A percentile compares a stretch with the other conserved stretches of the same genome.
These are phyloP conservation scores for Kodamaea suecica DNA, from an alignment of 1,139 yeast species.

Conservation along the genomic window DNA sequence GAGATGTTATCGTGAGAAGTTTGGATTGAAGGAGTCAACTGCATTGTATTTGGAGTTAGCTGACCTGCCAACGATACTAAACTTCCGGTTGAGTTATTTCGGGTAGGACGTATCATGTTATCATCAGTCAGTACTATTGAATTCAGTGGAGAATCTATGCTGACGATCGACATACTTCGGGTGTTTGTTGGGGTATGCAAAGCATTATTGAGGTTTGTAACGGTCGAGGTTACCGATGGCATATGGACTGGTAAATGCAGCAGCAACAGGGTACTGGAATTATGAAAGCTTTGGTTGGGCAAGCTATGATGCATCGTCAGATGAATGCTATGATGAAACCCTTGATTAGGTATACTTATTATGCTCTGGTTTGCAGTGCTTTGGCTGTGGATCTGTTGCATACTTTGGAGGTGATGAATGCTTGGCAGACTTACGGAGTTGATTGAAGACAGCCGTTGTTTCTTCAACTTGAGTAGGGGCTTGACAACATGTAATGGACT, in stretches of 20 bases:
- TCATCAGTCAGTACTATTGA: conserved; percentile 44
- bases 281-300: too few relatives aligned
- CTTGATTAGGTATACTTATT: background rate
- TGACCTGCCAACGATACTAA: conserved; percentile 19
- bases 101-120: conserved; percentile 23
- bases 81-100: conserved; percentile 36
- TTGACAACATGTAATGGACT: conserved; percentile 24
- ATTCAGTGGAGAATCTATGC: conserved; percentile 42
- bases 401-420: conserved; percentile 8
- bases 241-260: background rate
- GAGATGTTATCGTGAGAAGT: background rate
- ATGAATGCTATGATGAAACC: too few relatives aligned
- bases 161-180: conserved; percentile 38
- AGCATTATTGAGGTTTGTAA: conserved; percentile 2
- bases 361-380: background rate
- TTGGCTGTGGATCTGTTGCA: background rate
- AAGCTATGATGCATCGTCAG: too few relatives aligned
- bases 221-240: conserved; percentile 4
- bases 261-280: background rate
- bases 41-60: conserved; percentile 3
- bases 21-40: background rate
- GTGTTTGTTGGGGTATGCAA: conserved; percentile 17
- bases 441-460: conserved; percentile 32
- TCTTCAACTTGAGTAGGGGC: conserved; percentile 12
- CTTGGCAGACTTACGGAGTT: conserved; percentile 26